A percentile compares a stretch with the other conserved stretches of the same genome.
Evolutionary conservation across 2,329 filamentous ascomycete species (phyloP).

Genomic region (Taxawa tesnikishii): DNA sequence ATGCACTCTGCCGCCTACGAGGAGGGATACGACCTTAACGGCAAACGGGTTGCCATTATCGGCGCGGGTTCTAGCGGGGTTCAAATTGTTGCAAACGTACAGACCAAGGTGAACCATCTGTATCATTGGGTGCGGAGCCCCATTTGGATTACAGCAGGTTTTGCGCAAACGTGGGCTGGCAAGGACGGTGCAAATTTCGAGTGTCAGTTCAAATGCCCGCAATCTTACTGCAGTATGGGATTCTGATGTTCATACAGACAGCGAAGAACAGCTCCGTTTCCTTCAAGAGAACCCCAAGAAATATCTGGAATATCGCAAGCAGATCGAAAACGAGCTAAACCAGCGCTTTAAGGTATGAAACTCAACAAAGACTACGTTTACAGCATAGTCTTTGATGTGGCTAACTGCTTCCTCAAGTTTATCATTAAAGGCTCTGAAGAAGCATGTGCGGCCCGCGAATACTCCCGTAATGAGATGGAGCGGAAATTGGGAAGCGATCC

Average conservation of each 20-base stretch:
- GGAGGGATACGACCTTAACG: slow-evolving; percentile 23
- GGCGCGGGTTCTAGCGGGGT: slow-evolving; percentile 29
- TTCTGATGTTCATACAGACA: slow-evolving; percentile 19
- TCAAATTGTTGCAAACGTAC: slow-evolving; percentile 30
- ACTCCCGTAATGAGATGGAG: slow-evolving; percentile 26
- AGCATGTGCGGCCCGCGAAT: slow-evolving; percentile 29
- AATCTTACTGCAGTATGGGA: slow-evolving; percentile 2
- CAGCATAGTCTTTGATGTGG: no score
- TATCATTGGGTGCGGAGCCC: slow-evolving; percentile 29
- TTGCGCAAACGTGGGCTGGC: slow-evolving; percentile 34
- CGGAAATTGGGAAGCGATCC: slow-evolving; percentile 25
- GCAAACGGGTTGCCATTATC: slow-evolving; percentile 30
- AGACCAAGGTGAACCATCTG: slow-evolving; percentile 23
- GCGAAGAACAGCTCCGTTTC: slow-evolving; percentile 25
- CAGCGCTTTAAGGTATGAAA: slow-evolving; percentile 31
- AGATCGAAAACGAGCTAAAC: slow-evolving; percentile 38
- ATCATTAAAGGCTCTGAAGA: slow-evolving; percentile 38
- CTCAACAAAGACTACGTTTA: no score
- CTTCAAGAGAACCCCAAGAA: slow-evolving; percentile 28
- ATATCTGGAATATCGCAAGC: slow-evolving; percentile 35
- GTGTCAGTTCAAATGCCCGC: slow-evolving; percentile 22
- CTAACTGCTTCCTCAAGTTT: no score
- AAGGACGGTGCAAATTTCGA: slow-evolving; percentile 35
- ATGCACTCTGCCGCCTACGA: slow-evolving; percentile 33
- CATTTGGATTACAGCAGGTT: slow-evolving; percentile 37